phyloP scores from a whole-genome alignment of 805 yeast genomes.

The Candida namnaoensis region DNA sequence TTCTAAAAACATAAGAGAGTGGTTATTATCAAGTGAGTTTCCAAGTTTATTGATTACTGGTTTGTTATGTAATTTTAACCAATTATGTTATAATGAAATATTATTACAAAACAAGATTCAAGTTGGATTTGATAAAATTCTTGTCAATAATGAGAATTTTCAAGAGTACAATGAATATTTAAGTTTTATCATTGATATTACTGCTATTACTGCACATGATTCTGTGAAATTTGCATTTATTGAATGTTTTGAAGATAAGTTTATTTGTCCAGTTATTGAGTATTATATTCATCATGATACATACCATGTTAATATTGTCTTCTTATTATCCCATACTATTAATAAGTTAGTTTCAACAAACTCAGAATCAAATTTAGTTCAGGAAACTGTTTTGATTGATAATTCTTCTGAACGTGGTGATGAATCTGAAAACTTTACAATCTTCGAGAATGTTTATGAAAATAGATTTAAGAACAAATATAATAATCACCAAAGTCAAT shows the following conservation, averaged over 20 bases:
- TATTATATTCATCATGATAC: neutral
- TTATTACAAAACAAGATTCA: neutral
- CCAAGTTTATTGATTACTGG: slow-evolving; percentile 10
- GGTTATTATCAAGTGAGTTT: slow-evolving; percentile 14
- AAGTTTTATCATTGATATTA: slow-evolving; percentile 4
- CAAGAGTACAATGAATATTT: neutral
- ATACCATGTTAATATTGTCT: slow-evolving; percentile 2
- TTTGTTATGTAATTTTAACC: slow-evolving; percentile 6
- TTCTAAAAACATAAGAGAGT: slow-evolving; percentile 6
- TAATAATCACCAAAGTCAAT: neutral
- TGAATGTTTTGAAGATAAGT: slow-evolving; percentile 5
- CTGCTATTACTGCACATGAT: slow-evolving; percentile 5
- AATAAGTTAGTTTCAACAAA: slow-evolving; percentile 1
- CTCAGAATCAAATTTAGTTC: too few species aligned
- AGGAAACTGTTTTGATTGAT: too few species aligned
- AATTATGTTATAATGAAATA: slow-evolving; percentile 4
- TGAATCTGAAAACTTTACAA: too few species aligned
- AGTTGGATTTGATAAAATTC: neutral
- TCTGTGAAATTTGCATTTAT: slow-evolving; percentile 5
- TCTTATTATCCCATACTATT: slow-evolving; percentile 5
- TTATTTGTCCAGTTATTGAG: slow-evolving; percentile 5
- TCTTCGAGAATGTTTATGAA: too few species aligned
- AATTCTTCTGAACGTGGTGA: too few species aligned
- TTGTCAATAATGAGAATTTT: neutral
- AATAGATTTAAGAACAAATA: too few species aligned